Conservation (phyloP, 768 basidiomycete genomes). For the Kwoniella sp. region DNA sequence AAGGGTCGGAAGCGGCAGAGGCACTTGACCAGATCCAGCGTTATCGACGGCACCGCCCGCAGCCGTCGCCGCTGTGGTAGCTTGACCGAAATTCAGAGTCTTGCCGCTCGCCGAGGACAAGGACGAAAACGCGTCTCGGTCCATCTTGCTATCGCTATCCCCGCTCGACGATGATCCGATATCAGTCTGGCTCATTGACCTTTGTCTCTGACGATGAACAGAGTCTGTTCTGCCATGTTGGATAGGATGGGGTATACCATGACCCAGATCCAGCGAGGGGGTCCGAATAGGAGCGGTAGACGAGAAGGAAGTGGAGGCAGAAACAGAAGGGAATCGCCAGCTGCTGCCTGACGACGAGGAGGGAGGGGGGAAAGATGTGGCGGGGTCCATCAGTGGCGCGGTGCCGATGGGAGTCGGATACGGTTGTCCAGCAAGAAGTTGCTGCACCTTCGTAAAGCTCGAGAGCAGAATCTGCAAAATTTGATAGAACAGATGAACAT, state of each 20-base stretch:
- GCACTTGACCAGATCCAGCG: not conserved
- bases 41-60: not conserved
- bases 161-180: slow-evolving; percentile 4
- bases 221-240: not conserved
- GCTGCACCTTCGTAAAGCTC: slow-evolving; percentile 28
- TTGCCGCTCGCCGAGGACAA: not conserved
- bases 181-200: slow-evolving; percentile 16
- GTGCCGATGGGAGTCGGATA: not conserved
- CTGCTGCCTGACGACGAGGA: not conserved
- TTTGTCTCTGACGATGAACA: slow-evolving; percentile 13
- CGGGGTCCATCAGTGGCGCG: not conserved
- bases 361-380: not conserved
- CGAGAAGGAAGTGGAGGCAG: slow-evolving; percentile 12
- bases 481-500: not conserved
- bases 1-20: not conserved
- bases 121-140: not conserved
- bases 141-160: not conserved
- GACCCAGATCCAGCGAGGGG: not conserved
- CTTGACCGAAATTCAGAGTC: not conserved
- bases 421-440: slow-evolving; percentile 7
- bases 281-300: not conserved
- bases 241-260: not conserved
- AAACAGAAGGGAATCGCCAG: slow-evolving; percentile 5
- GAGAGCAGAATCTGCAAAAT: slow-evolving; percentile 28
- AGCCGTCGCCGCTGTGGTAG: not conserved